These are phyloP conservation scores for Nicotiana knightiana DNA, from an alignment of 257 asterid genomes.

Conservation along the genomic window DNA sequence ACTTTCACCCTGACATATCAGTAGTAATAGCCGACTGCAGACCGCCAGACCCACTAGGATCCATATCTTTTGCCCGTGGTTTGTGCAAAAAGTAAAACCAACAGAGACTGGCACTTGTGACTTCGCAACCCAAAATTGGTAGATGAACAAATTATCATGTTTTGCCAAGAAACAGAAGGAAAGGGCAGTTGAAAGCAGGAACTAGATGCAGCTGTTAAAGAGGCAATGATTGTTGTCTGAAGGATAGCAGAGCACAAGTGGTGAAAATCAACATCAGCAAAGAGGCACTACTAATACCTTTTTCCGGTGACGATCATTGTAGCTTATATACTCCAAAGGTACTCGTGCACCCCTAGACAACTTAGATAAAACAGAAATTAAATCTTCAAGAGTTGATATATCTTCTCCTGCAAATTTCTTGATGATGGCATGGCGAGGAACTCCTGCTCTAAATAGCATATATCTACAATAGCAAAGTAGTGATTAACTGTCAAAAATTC, in stretches of 20 bases:
- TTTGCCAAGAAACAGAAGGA: background rate
- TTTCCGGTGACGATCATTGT: constrained; percentile 87
- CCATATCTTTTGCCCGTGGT: background rate
- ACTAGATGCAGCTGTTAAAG: background rate
- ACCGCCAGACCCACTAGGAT: background rate
- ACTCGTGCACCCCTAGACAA: constrained; percentile 92
- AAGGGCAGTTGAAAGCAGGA: background rate
- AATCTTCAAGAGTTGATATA: constrained; percentile 75
- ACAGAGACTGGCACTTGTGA: background rate
- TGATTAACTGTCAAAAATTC: constrained; percentile 4
- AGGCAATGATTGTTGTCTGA: background rate
- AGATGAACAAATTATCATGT: background rate
- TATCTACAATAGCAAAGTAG: constrained; percentile 46
- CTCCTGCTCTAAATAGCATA: constrained; percentile 95
- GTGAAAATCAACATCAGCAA: background rate
- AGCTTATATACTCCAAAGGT: constrained; percentile 82
- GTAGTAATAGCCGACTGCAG: background rate
- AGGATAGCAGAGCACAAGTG: constrained; percentile 6
- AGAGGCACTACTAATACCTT: constrained; percentile 49
- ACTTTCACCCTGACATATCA: background rate
- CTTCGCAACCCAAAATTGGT: background rate
- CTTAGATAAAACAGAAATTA: constrained; percentile 69
- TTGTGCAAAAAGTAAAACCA: background rate
- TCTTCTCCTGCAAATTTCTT: constrained; percentile 96
- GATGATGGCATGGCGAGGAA: constrained; percentile 90